Conservation (phyloP, 257 asterid genomes). For the Parsonsia alboflavescens region DNA sequence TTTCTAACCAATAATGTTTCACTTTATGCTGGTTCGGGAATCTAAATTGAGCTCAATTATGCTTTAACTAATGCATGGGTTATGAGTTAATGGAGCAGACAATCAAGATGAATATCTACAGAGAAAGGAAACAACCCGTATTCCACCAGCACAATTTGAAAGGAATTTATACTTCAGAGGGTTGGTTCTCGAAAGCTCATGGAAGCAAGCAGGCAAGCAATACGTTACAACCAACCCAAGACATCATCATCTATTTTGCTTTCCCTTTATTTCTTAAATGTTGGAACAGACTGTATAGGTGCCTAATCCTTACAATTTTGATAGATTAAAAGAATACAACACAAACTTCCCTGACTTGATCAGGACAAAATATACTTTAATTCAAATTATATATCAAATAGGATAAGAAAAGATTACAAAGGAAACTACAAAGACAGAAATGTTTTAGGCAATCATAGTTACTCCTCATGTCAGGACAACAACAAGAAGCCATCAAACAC, state of each 20-base stretch:
- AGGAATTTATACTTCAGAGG: constrained; percentile 80
- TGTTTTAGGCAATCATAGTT: no score
- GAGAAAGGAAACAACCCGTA: constrained; percentile 62
- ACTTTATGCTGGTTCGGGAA: no score
- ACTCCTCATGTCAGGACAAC: no score
- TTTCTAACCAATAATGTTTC: no score
- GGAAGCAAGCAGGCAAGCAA: constrained; percentile 41
- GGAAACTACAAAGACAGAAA: no score
- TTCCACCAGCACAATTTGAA: constrained; percentile 58
- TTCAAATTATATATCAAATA: no score
- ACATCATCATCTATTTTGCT: constrained; percentile 62
- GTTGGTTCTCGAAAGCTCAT: constrained; percentile 85
- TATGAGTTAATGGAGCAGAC: constrained; percentile 65
- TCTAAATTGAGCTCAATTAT: no score
- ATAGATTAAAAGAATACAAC: constrained; percentile 41
- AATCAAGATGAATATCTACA: constrained; percentile 56
- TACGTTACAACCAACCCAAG: constrained; percentile 45
- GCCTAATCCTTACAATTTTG: constrained; percentile 52
- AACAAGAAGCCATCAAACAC: no score
- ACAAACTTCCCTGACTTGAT: constrained; percentile 46
- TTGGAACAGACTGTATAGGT: constrained; percentile 47
- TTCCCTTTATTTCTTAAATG: constrained; percentile 62
- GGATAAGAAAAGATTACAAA: no score
- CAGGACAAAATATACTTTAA: constrained; percentile 41
- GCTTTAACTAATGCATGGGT: constrained; percentile 39